Evolutionary conservation across 257 asterid species (phyloP), one percentile per base, ranked within the genome.

Genomic region (Gardenia jasminoides): DNA sequence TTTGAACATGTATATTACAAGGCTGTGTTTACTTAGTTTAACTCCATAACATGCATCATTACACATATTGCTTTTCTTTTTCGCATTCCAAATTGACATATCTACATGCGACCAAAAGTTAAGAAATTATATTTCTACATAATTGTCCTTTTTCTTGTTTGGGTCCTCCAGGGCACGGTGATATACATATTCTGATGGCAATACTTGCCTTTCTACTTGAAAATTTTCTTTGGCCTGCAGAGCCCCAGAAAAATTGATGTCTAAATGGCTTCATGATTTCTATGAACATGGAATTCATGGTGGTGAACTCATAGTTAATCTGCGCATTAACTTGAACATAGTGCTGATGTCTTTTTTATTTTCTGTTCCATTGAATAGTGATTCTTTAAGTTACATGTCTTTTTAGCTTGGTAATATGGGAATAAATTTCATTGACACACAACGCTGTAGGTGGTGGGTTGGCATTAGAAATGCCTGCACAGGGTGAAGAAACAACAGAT

Each of bases 381-480:
- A 28, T 30, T 3, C 17, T 56, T 72, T 59, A 0, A 47, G 11
- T 31, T n/a, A n/a, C 56, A 20, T 7, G 16, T 39, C 41, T 16
- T 78, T 52, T 59, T 1, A 10, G 30, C 54, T n/a, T 46, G 30
- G 12, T 71, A 41, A 33, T 3, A 19, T 26, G 54, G 69, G 54
- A 54, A 16, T 69, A 43, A 73, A 48, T 17, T 52, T 46, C 24
- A 41, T 79, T 67, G 10, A 75, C 44, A 39, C 79, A 24, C 26
- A 46, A 56, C 77, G 75, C 80, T 80, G 84, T 50, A 19, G 69
- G 36, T 70, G 59, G 47, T 6, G 16, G n/a, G 43, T 39, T 48
- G 41, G 75, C 16, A 61, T 15, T n/a, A 20, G 76, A 64, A 26
- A 31, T 59, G 54, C 68, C 82, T 56, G 9, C 46, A 13, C 17